Evolutionary conservation across 371 early-diverging fungal species (phyloP), one percentile per base, ranked within the genome.

Genomic region (Lichtheimia ramosa): DNA sequence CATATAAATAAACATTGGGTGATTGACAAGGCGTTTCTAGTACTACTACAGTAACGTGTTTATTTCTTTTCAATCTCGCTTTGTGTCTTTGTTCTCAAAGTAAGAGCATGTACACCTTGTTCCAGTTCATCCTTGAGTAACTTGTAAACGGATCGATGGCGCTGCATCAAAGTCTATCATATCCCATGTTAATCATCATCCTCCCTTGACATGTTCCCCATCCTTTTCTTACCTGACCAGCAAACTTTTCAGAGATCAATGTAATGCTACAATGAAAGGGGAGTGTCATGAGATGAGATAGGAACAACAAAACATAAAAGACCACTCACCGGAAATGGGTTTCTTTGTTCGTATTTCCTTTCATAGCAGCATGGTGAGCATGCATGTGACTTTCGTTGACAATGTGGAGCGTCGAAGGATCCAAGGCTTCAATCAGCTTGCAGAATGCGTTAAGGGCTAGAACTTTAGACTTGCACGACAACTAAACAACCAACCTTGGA

Each of bases 351-450:
- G 73, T 74, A 15, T 82, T 83, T 5, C 87, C 89, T 58, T 83
- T 75, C 92, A 91, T 91, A 10, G 92, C 82, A 48, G 80, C 82
- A 68, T 91, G 92, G 60, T 89, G 88, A 14, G 87, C 71, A 66
- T 91, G 92, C 59, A 84, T 73, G 51, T 89, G 85, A 12, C 89
- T 89, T 62, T 91, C 90, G 65, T 91, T 91, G 15, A 81, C 71
- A 53, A 87, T 79, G 48, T 85, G 77, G 23, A 91, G 65, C 2
- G 66, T 70, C 1, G 68, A 66, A n/a, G 91, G 91, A 8, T 75
- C 61, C 23, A 87, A 64, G 21, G 74, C 71, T 42, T 77, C 77
- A 8, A 69, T 75, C 13, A 89, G 65, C 86, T 89, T 46, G 2
- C 68, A 7, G 24, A 27, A 43, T 3, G 13, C 15, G 46, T 21